A percentile compares a stretch with the other conserved stretches of the same genome.
These are phyloP conservation scores for Dittrichia graveolens DNA, from an alignment of 129 eudicot species.

Conservation along the genomic window DNA sequence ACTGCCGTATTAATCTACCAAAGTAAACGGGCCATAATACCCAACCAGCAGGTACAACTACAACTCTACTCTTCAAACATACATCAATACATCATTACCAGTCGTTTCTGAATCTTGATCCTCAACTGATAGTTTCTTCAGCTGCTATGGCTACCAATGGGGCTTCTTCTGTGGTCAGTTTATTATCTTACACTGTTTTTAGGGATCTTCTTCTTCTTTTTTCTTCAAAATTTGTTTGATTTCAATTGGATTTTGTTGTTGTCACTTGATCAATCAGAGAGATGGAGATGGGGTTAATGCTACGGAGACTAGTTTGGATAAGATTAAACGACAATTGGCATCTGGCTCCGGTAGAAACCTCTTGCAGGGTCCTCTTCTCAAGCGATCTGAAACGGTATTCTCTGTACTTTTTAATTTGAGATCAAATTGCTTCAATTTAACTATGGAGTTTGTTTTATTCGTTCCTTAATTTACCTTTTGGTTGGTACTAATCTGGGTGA, in stretches of 20 bases:
- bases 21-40: slow-evolving; percentile 9
- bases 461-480: slow-evolving; percentile 1
- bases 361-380: slow-evolving; percentile 93
- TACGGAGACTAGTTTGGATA: slow-evolving; percentile 75
- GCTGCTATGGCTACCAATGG: slow-evolving; percentile 64
- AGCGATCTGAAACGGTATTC: slow-evolving; percentile 95
- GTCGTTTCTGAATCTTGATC: slow-evolving; percentile 23
- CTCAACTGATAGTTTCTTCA: background rate
- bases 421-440: background rate
- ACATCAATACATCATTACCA: background rate
- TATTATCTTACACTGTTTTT: background rate
- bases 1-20: background rate
- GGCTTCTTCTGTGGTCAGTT: slow-evolving; percentile 52
- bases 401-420: background rate
- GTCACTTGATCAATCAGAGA: slow-evolving; percentile 5
- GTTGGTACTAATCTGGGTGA: slow-evolving; percentile 18
- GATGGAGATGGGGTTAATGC: slow-evolving; percentile 55
- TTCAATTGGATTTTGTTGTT: background rate
- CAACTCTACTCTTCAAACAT: slow-evolving; percentile 7
- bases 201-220: background rate
- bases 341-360: slow-evolving; percentile 79
- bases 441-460: background rate
- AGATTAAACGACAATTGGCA: slow-evolving; percentile 83
- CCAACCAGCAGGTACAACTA: background rate
- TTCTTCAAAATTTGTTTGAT: slow-evolving; percentile 5